phyloP scores from a whole-genome alignment of 2,329 filamentous ascomycete species.

The Aureobasidium sp. region DNA sequence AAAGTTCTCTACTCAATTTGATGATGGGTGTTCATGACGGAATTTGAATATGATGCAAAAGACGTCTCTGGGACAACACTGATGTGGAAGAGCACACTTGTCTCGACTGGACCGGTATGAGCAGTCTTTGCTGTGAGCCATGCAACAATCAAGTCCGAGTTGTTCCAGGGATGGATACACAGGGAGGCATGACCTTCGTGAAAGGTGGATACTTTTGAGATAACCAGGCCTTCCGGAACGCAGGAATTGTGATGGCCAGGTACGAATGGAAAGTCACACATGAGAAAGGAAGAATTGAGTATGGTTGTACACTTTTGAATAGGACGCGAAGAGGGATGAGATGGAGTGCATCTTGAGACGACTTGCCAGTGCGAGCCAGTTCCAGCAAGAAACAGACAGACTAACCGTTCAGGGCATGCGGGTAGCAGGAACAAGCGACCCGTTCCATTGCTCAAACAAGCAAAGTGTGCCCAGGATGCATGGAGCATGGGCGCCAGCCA shows the following conservation, averaged over 20 bases:
- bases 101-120: neutral
- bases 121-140: neutral
- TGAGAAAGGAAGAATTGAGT: neutral
- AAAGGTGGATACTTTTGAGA: neutral
- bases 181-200: neutral
- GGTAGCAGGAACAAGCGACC: neutral
- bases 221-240: neutral
- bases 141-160: neutral
- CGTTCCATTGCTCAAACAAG: conserved; percentile 1
- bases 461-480: conserved; percentile 9
- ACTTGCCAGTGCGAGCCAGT: neutral
- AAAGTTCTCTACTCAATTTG: neutral
- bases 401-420: conserved; percentile 3
- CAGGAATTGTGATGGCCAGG: neutral
- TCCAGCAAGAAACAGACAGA: neutral
- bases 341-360: neutral
- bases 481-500: conserved; percentile 7
- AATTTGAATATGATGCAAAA: neutral
- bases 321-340: neutral
- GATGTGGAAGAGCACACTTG: neutral
- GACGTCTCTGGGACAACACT: neutral
- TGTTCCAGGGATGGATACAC: neutral
- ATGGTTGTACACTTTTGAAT: neutral
- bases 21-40: neutral
- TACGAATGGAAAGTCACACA: neutral